Percentiles rank a stretch among this genome's conserved stretches.
phyloP scores from a whole-genome alignment of 1,139 yeast genomes.

The Geotrichum citri-aurantii region DNA sequence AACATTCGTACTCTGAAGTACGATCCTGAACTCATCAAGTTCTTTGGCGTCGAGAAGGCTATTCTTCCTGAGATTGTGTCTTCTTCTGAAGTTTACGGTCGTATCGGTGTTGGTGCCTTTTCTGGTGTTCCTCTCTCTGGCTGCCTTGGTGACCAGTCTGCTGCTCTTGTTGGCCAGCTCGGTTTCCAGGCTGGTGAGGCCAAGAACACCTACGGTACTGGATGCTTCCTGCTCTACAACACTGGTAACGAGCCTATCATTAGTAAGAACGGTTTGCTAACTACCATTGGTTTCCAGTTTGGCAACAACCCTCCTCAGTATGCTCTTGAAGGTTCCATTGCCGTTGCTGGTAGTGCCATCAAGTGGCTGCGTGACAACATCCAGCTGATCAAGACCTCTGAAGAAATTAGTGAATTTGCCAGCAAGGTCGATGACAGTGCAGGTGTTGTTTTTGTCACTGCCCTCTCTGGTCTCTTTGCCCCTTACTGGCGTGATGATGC shows the following conservation, averaged over 20 bases:
- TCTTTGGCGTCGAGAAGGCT: conserved; percentile 69
- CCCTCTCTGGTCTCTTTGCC: conserved; percentile 88
- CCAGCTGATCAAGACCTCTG: conserved; percentile 71
- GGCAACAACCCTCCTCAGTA: conserved; percentile 71
- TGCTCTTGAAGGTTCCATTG: conserved; percentile 92
- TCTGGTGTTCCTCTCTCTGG: conserved; percentile 74
- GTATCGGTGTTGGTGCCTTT: conserved; percentile 35
- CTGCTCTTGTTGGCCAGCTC: conserved; percentile 88
- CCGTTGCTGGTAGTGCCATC: conserved; percentile 92
- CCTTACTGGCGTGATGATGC: conserved; percentile 96
- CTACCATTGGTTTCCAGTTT: conserved; percentile 88
- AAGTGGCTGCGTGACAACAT: conserved; percentile 94
- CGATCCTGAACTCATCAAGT: conserved; percentile 67
- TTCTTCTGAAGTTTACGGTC: conserved; percentile 74
- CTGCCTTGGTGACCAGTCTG: conserved; percentile 90
- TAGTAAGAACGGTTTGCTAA: conserved; percentile 74
- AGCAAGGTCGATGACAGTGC: conserved; percentile 75
- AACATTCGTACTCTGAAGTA: conserved; percentile 70
- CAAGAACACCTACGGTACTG: conserved; percentile 97
- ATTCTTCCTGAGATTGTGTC: conserved; percentile 75
- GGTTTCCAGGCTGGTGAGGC: conserved; percentile 83
- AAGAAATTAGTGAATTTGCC: conserved; percentile 88
- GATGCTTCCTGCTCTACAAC: conserved; percentile 85
- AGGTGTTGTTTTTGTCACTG: conserved; percentile 93
- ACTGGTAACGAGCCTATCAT: conserved; percentile 59